phyloP scores from a whole-genome alignment of 176 grass and related monocot species.

The barley (Hordeum vulgare) region DNA sequence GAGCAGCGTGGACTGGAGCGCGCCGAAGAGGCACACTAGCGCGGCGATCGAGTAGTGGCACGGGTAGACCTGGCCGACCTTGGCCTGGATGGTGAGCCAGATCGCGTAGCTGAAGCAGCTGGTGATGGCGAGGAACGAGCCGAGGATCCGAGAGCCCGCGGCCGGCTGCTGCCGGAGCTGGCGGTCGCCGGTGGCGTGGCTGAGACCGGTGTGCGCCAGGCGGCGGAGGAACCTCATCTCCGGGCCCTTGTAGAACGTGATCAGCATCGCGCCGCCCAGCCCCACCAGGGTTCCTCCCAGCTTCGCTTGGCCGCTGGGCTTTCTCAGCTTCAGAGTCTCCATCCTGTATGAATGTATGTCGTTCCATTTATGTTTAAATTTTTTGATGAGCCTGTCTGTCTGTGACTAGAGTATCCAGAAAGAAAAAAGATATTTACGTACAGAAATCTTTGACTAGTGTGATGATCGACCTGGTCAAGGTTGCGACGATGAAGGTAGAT shows the following conservation, averaged over 20 bases:
- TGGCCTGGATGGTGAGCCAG: slow-evolving; percentile 54
- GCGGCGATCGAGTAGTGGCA: slow-evolving; percentile 62
- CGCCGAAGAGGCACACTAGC: slow-evolving; percentile 42
- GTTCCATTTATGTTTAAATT: background rate
- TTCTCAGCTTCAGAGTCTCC: slow-evolving; percentile 35
- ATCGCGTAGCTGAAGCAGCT: slow-evolving; percentile 48
- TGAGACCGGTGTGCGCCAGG: background rate
- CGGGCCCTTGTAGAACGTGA: slow-evolving; percentile 56
- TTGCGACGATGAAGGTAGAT: slow-evolving; percentile 53
- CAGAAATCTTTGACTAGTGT: background rate
- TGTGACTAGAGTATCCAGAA: background rate
- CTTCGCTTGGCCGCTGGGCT: slow-evolving; percentile 35
- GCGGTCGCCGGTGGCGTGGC: background rate
- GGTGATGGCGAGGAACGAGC: slow-evolving; percentile 38
- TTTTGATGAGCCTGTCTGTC: no score
- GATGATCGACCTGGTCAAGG: slow-evolving; percentile 30
- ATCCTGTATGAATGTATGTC: slow-evolving; percentile 18
- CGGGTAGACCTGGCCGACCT: slow-evolving; percentile 34
- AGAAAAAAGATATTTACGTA: background rate
- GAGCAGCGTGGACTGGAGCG: slow-evolving; percentile 23
- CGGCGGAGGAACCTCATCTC: slow-evolving; percentile 16
- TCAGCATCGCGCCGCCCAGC: slow-evolving; percentile 46
- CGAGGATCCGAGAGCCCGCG: background rate
- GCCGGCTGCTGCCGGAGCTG: background rate
- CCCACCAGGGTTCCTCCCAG: slow-evolving; percentile 40